These are phyloP conservation scores for Pseudocercospora musae DNA, from an alignment of 2,329 filamentous ascomycete species.

Conservation along the genomic window DNA sequence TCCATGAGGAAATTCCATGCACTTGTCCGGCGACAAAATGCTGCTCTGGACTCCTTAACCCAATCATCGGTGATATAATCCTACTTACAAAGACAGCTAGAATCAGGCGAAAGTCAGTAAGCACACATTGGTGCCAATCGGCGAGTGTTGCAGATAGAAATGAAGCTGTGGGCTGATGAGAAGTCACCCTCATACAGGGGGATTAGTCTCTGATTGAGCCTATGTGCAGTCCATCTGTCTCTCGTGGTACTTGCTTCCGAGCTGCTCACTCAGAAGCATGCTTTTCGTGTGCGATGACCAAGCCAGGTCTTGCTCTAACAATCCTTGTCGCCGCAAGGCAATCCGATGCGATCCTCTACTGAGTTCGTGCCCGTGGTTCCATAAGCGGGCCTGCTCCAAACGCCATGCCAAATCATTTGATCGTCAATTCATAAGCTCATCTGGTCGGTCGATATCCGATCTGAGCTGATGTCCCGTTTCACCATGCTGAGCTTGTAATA, in stretches of 20 bases:
- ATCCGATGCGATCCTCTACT: not conserved
- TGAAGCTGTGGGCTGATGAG: not conserved
- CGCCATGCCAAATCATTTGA: conserved; percentile 11
- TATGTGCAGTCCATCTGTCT: not conserved
- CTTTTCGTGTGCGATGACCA: not conserved
- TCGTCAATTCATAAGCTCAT: conserved; percentile 61
- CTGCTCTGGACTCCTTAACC: not conserved
- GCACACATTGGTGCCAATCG: not conserved
- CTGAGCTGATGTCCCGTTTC: conserved; percentile 67
- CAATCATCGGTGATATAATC: not conserved
- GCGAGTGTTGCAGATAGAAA: not conserved
- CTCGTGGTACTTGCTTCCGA: not conserved
- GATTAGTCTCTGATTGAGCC: conserved; percentile 2
- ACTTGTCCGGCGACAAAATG: not conserved
- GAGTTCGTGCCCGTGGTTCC: not conserved
- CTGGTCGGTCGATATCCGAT: conserved; percentile 70
- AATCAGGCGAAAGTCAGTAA: not conserved
- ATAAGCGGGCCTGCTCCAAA: not conserved
- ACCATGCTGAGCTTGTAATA: conserved; percentile 80
- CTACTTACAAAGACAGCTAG: not conserved
- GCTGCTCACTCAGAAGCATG: not conserved
- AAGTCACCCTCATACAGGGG: not conserved
- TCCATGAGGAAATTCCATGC: not conserved
- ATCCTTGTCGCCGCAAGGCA: not conserved
- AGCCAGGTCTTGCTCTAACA: not conserved